These are phyloP conservation scores for Aphanomyces euteiches DNA, from an alignment of 352 stramenopile species.

Conservation along the genomic window DNA sequence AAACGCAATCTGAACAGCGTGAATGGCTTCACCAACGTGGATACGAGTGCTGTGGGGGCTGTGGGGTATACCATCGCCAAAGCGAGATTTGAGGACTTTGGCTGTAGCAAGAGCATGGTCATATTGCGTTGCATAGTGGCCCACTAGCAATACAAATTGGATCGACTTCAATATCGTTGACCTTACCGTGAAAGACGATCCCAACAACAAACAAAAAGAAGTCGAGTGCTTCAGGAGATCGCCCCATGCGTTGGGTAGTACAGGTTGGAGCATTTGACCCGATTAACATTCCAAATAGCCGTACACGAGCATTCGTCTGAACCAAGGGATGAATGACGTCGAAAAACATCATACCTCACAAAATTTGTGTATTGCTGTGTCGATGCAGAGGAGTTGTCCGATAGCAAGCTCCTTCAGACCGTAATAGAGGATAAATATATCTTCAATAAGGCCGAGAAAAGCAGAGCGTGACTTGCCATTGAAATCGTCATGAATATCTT, in stretches of 20 bases:
- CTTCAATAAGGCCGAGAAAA: constrained; percentile 75
- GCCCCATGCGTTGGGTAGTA: constrained; percentile 40
- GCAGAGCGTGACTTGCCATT: constrained; percentile 51
- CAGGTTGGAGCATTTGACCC: constrained; percentile 65
- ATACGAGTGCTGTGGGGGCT: constrained; percentile 20
- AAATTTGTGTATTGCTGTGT: constrained; percentile 66
- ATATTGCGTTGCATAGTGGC: constrained; percentile 22
- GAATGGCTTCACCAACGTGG: constrained; percentile 6
- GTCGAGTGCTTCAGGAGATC: constrained; percentile 65
- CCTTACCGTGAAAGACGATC: constrained; percentile 69
- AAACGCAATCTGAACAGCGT: constrained; percentile 19
- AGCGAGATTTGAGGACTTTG: constrained; percentile 56
- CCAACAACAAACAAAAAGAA: constrained; percentile 74
- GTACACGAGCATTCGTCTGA: constrained; percentile 60
- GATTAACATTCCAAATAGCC: constrained; percentile 63
- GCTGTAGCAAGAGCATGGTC: constrained; percentile 50
- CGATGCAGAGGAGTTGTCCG: constrained; percentile 74
- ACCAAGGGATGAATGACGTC: background rate
- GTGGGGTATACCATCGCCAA: constrained; percentile 67
- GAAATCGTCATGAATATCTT: constrained; percentile 68
- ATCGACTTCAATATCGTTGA: background rate
- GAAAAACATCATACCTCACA: constrained; percentile 36
- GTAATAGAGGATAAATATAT: constrained; percentile 81
- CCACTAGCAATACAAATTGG: constrained; percentile 10
- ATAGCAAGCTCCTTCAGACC: constrained; percentile 73